Evolutionary conservation across 2,329 filamentous ascomycete genomes (phyloP).

Genomic region (Xylaria sp.): DNA sequence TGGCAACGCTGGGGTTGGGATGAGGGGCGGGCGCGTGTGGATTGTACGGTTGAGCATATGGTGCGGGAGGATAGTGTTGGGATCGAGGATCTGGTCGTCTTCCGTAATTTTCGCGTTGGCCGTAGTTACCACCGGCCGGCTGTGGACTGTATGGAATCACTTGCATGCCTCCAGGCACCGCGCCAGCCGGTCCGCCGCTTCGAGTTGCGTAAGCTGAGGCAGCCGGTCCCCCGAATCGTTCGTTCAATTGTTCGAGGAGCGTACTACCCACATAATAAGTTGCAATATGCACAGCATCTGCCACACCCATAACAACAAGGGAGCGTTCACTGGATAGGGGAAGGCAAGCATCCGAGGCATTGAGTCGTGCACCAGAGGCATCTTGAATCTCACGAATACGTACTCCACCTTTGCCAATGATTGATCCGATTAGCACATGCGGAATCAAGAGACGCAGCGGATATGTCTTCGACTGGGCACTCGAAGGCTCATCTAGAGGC

Average conservation of each 20-base stretch:
- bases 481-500: constrained; percentile 84
- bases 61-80: constrained; percentile 76
- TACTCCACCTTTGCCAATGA: constrained; percentile 96
- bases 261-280: constrained; percentile 99
- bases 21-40: constrained; percentile 65
- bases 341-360: constrained; percentile 93
- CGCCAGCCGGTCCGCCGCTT: constrained; percentile 89
- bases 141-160: constrained; percentile 98
- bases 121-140: constrained; percentile 89
- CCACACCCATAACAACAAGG: constrained; percentile 96
- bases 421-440: constrained; percentile 96
- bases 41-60: constrained; percentile 77
- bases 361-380: constrained; percentile 92
- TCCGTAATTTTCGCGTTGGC: constrained; percentile 83
- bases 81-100: constrained; percentile 74
- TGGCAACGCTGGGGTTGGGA: constrained; percentile 65
- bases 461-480: constrained; percentile 94
- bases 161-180: constrained; percentile 96
- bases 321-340: constrained; percentile 96
- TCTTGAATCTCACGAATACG: constrained; percentile 99
- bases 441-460: constrained; percentile 93
- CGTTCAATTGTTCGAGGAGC: constrained; percentile 95
- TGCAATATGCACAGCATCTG: constrained; percentile 97
- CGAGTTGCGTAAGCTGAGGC: constrained; percentile 98
- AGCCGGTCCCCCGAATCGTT: constrained; percentile 92